These are phyloP conservation scores for Tetrahymena thermophila DNA, from an alignment of 73 alveolate genomes.

Conservation along the genomic window DNA sequence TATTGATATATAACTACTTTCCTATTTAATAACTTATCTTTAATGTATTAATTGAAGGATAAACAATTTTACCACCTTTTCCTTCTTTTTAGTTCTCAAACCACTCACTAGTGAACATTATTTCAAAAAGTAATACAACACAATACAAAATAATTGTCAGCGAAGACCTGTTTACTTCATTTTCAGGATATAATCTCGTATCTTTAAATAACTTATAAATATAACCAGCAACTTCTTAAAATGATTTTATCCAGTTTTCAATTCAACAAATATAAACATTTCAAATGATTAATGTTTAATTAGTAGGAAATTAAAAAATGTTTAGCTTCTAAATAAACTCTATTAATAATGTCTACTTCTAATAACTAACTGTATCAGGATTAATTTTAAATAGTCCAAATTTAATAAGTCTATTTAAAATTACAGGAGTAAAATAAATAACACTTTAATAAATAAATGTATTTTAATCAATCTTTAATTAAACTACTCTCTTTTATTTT, in stretches of 20 bases:
- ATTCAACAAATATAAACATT: not conserved
- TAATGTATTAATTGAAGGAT: not conserved
- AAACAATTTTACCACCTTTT: not conserved
- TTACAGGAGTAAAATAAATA: not conserved
- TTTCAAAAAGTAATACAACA: not conserved
- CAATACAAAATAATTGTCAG: not conserved
- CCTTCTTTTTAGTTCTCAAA: not conserved
- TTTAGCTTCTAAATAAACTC: too few relatives aligned
- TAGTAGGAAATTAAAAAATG: not conserved
- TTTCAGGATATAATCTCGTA: not conserved
- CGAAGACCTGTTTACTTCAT: not conserved
- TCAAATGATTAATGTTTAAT: too few relatives aligned
- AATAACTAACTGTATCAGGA: not conserved
- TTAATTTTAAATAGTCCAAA: not conserved
- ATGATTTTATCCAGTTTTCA: too few relatives aligned
- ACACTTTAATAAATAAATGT: too few relatives aligned
- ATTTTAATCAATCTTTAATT: not conserved
- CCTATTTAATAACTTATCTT: not conserved
- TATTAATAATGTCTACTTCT: not conserved
- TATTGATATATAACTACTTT: not conserved
- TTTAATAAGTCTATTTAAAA: too few relatives aligned
- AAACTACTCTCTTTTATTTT: not conserved
- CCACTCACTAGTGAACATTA: not conserved
- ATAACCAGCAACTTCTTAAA: not conserved
- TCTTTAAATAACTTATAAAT: too few relatives aligned